Base-by-base conservation (phyloP, 139 green algal genomes). In the Haematococcus lacustris region DNA sequence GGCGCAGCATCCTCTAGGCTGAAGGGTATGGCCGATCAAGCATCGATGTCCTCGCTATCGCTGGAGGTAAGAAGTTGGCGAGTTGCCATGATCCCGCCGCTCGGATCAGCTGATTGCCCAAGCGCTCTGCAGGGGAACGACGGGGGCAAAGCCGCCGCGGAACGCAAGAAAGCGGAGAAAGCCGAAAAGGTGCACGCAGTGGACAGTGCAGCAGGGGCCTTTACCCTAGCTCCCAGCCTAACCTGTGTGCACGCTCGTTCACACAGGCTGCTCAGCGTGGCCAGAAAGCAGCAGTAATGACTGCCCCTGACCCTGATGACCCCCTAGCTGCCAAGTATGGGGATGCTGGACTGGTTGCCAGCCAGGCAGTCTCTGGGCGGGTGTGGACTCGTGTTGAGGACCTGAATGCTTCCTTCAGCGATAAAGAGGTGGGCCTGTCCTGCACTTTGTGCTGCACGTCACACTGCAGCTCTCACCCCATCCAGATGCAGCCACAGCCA, bases 281-380 rank as follows among this genome's bases (percentile, higher is more conserved):
- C 39, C 81, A 85, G 35, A 94, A 94, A 82, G 76, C 82, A 38
- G 85, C 80, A 25, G 74, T 77, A 0, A 74, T 77, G 38, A 91
- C 86, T 0, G 68, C 89, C 63, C 66, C 90, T 3, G 92, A 97
- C 33, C 76, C 86, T 3, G 83, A 90, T 50, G 95, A 99, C 80
- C 93, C 92, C 0, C 84, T 97, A 23, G 79, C 68, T n/a, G 79
- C 89, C 25, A 84, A 87, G n/a, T 99, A 98, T 70, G 95, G 95
- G 40, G 94, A 99, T 71, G 51, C 85, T 1, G 67, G 78, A 7
- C 73, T 95, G 68, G 85, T 98, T 7, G 91, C 97, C 78, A 96
- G 89, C 76, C 62, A 82, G 65, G 68, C 50, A 9, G 38, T 80
- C 2, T 89, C 74, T 1, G 78, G 68, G 0, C 75, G 86, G 4